phyloP scores from a whole-genome alignment of 805 yeast genomes.

The Wickerhamiella qilinensis region DNA sequence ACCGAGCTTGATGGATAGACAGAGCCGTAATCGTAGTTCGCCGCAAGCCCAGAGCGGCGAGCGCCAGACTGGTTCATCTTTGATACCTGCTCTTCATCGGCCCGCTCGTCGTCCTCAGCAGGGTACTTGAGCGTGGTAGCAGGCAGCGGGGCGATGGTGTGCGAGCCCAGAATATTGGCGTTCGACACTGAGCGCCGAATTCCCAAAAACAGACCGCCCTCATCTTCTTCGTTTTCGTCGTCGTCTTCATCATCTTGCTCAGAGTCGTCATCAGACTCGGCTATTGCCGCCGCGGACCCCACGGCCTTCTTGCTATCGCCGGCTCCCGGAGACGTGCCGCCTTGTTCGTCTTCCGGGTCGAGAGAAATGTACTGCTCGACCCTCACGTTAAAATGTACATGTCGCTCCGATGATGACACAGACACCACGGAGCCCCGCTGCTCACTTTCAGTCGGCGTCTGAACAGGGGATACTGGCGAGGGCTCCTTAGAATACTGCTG shows the following conservation, averaged over 20 bases:
- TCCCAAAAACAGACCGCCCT: constrained; percentile 52
- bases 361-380: constrained; percentile 90
- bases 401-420: constrained; percentile 30
- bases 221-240: constrained; percentile 36
- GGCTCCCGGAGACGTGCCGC: constrained; percentile 13
- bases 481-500: constrained; percentile 14
- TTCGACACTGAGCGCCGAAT: constrained; percentile 25
- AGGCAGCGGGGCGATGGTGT: constrained; percentile 58
- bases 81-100: constrained; percentile 24
- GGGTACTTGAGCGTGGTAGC: constrained; percentile 74
- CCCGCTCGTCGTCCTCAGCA: constrained; percentile 45
- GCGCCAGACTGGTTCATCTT: constrained; percentile 58
- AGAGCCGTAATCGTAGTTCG: constrained; percentile 13
- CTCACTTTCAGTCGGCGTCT: not conserved
- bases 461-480: not conserved
- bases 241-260: constrained; percentile 23
- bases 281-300: constrained; percentile 12
- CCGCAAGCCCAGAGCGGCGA: constrained; percentile 10
- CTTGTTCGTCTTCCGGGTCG: constrained; percentile 20
- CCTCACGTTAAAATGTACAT: constrained; percentile 81
- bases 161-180: constrained; percentile 13
- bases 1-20: constrained; percentile 10
- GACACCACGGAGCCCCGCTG: not conserved
- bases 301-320: constrained; percentile 30
- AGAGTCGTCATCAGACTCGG: constrained; percentile 23